phyloP scores from a whole-genome alignment of 371 early-diverging fungal species.

The Massospora cicadina region DNA sequence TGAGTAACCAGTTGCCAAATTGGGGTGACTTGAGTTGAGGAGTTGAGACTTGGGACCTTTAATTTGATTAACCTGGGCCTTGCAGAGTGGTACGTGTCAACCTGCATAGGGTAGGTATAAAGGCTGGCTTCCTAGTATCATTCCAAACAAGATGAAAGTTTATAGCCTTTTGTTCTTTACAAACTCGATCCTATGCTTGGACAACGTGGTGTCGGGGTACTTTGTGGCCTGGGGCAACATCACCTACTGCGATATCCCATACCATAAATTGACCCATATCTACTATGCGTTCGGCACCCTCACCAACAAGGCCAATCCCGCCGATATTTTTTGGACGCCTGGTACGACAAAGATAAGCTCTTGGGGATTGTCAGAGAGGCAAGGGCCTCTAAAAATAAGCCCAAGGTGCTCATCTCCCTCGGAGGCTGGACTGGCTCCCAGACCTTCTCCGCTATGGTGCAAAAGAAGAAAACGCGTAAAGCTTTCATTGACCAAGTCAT shows the following conservation, averaged over 20 bases:
- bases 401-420: constrained; percentile 43
- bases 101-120: no score
- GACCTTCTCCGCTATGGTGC: constrained; percentile 34
- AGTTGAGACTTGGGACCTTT: no score
- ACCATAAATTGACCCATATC: constrained; percentile 6
- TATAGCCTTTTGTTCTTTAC: no score
- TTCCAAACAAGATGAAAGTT: no score
- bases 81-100: no score
- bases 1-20: no score
- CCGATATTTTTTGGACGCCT: background rate
- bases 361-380: no score
- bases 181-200: no score
- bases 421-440: constrained; percentile 63
- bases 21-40: no score
- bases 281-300: constrained; percentile 5
- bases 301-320: background rate
- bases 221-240: constrained; percentile 32
- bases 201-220: constrained; percentile 21
- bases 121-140: no score
- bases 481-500: background rate
- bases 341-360: background rate
- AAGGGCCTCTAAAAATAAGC: no score
- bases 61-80: no score
- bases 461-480: constrained; percentile 8
- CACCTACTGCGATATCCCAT: constrained; percentile 20